phyloP scores from a whole-genome alignment of 139 green algal species.

The Micractinium conductrix region DNA sequence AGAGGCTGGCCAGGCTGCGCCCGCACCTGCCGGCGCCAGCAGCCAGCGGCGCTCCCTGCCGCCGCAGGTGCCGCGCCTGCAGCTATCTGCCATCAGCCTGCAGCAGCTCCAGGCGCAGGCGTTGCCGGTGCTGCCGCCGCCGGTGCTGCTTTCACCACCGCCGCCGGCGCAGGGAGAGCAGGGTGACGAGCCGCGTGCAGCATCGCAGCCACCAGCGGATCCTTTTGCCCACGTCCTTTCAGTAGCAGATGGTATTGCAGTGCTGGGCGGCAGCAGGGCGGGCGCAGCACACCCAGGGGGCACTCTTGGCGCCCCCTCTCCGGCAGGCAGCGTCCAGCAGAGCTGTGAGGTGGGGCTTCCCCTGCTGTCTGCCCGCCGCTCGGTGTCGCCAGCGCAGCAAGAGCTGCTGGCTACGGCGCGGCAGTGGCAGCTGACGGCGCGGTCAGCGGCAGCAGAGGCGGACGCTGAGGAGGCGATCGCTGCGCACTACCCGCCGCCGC shows the following conservation, averaged over 20 bases:
- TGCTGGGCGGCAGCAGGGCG: neutral
- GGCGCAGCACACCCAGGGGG: neutral
- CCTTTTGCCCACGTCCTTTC: neutral
- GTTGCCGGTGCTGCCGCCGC: neutral
- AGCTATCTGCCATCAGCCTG: constrained; percentile 23
- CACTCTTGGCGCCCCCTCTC: neutral
- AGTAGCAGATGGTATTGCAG: neutral
- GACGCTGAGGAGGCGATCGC: neutral
- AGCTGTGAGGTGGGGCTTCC: neutral
- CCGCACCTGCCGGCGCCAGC: neutral
- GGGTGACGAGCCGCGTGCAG: neutral
- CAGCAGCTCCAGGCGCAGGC: constrained; percentile 6
- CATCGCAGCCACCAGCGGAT: neutral
- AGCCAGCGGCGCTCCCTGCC: neutral
- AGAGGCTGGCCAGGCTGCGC: too few species aligned
- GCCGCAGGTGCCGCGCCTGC: constrained; percentile 32
- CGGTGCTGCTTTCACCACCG: neutral
- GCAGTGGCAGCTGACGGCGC: constrained; percentile 22
- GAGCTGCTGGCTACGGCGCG: constrained; percentile 14
- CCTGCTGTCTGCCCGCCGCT: neutral
- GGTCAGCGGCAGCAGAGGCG: neutral
- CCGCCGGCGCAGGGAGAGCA: neutral
- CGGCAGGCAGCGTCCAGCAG: neutral
- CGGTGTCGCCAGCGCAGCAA: constrained; percentile 13
- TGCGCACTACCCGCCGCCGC: neutral